Conservation (phyloP, 805 yeast genomes). For the Zygoascus tannicola region DNA sequence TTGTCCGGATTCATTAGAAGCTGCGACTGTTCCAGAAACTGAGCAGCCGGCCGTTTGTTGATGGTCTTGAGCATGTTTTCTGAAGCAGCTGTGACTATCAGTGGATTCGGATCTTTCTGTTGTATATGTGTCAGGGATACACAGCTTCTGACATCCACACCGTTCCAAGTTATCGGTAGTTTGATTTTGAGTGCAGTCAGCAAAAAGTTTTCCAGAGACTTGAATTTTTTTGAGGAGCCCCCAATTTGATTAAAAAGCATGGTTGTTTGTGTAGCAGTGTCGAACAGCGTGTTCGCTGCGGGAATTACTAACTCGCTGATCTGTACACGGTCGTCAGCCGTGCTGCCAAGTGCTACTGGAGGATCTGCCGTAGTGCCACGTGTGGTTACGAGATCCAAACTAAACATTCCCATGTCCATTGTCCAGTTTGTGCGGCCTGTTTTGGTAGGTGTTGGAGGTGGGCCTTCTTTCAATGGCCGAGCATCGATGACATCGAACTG, state of each 20-base stretch:
- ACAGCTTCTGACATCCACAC: neutral
- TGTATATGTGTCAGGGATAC: constrained; percentile 10
- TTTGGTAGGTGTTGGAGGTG: neutral
- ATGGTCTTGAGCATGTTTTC: constrained; percentile 54
- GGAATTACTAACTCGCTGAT: constrained; percentile 20
- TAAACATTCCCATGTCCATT: constrained; percentile 6
- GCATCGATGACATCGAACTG: constrained; percentile 19
- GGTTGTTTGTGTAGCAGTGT: constrained; percentile 19
- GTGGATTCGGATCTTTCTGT: constrained; percentile 20
- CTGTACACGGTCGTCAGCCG: too few species aligned
- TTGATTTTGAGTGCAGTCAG: constrained; percentile 6
- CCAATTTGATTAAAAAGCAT: constrained; percentile 9
- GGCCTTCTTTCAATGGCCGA: constrained; percentile 1
- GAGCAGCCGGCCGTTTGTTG: constrained; percentile 48
- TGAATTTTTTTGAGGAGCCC: neutral
- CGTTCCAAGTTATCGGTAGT: constrained; percentile 1
- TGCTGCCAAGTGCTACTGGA: neutral
- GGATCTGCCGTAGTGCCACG: too few species aligned
- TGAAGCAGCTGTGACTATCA: constrained; percentile 39
- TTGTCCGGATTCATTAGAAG: constrained; percentile 12
- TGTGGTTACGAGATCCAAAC: too few species aligned
- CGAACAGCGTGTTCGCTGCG: constrained; percentile 28
- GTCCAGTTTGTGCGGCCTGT: constrained; percentile 16
- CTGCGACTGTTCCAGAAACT: constrained; percentile 35
- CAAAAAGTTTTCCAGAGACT: constrained; percentile 1